Conservation (phyloP, 2,329 filamentous ascomycete genomes). For the Monosporascus sp. region DNA sequence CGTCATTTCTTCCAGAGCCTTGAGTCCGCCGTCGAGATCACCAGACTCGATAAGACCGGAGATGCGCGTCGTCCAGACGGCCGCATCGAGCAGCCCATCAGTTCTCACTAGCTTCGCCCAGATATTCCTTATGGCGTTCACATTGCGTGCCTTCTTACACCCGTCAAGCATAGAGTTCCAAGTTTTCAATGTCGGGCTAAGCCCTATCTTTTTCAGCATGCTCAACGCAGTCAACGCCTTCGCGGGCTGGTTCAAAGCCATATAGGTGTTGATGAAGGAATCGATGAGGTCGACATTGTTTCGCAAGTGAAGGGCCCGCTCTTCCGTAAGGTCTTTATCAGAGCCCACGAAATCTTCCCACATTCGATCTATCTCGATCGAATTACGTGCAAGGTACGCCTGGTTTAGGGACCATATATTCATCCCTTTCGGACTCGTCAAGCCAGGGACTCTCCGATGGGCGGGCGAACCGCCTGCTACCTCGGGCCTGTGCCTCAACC, state of each 20-base stretch:
- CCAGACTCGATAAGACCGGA: conserved; percentile 56
- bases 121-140: conserved; percentile 55
- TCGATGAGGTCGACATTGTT: conserved; percentile 19
- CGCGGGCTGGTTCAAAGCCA: conserved; percentile 21
- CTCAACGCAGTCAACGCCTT: conserved; percentile 24
- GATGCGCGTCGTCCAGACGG: conserved; percentile 67
- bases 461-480: neutral
- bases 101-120: conserved; percentile 60
- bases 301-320: conserved; percentile 14
- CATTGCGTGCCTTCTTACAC: conserved; percentile 55
- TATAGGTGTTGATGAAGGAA: conserved; percentile 22
- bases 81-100: conserved; percentile 54
- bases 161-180: conserved; percentile 72
- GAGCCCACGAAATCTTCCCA: conserved; percentile 20
- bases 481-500: conserved; percentile 7
- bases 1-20: conserved; percentile 62
- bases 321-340: conserved; percentile 6
- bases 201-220: conserved; percentile 31
- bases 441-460: neutral
- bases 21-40: conserved; percentile 50
- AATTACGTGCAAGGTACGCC: conserved; percentile 10
- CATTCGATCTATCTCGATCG: conserved; percentile 15
- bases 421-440: neutral
- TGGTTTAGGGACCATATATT: conserved; percentile 7
- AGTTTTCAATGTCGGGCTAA: conserved; percentile 56